Evolutionary conservation across 2,329 filamentous ascomycete species (phyloP).

Genomic region (Stagonosporopsis tanaceti): DNA sequence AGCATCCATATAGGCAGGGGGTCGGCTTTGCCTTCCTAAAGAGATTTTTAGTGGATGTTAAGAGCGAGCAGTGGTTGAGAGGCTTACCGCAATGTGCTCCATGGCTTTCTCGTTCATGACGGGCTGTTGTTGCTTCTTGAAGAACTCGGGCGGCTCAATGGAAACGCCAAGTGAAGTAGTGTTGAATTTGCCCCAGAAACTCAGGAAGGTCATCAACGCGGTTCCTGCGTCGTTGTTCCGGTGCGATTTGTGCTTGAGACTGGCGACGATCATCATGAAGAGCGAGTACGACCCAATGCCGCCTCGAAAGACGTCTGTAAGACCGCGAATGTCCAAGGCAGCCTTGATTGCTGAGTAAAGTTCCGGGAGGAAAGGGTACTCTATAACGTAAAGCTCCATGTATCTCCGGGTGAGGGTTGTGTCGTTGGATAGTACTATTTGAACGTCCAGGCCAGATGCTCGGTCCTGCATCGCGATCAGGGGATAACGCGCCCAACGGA

Average conservation of each 20-base stretch:
- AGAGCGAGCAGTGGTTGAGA: neutral
- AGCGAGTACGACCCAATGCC: conserved; percentile 64
- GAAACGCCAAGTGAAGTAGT: conserved; percentile 58
- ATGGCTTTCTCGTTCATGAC: conserved; percentile 29
- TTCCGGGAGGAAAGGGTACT: conserved; percentile 59
- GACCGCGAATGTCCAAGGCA: conserved; percentile 58
- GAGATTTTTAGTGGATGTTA: conserved; percentile 14
- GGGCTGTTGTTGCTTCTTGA: conserved; percentile 47
- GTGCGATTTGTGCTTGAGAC: conserved; percentile 56
- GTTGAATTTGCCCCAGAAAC: conserved; percentile 60
- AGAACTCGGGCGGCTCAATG: conserved; percentile 56
- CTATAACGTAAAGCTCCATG: conserved; percentile 56
- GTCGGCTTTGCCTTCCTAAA: conserved; percentile 23
- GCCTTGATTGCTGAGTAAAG: conserved; percentile 61
- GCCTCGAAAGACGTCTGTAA: conserved; percentile 58
- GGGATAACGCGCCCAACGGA: conserved; percentile 48
- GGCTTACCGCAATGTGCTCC: conserved; percentile 27
- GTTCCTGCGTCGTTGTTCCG: conserved; percentile 47
- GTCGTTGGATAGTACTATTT: conserved; percentile 59
- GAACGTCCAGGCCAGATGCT: conserved; percentile 59
- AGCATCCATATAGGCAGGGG: conserved; percentile 51
- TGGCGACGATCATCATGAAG: conserved; percentile 65
- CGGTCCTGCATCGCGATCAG: conserved; percentile 55
- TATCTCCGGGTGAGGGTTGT: conserved; percentile 52
- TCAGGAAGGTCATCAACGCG: conserved; percentile 59